A percentile compares a stretch with the other conserved stretches of the same genome.
These are phyloP conservation scores for Xylariales sp. DNA, from an alignment of 2,329 filamentous ascomycete genomes.

Conservation along the genomic window DNA sequence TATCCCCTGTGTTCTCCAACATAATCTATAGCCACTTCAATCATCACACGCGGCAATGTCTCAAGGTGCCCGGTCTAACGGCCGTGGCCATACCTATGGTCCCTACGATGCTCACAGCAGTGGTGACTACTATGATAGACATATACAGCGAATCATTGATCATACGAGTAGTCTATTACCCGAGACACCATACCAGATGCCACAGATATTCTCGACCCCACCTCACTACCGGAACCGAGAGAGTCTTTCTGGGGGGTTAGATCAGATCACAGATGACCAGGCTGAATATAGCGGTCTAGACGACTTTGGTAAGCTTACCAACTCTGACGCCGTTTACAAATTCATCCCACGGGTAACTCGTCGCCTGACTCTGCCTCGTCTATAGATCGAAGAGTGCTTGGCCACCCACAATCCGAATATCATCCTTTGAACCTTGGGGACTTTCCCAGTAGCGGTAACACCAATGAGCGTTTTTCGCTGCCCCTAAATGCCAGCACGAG, in stretches of 20 bases:
- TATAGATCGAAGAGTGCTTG: slow-evolving; percentile 46
- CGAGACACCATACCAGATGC: slow-evolving; percentile 27
- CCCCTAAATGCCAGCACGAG: slow-evolving; percentile 32
- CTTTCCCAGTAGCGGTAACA: slow-evolving; percentile 14
- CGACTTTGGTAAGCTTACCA: slow-evolving; percentile 45
- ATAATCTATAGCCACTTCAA: background rate
- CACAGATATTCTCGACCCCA: slow-evolving; percentile 24
- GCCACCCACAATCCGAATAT: slow-evolving; percentile 32
- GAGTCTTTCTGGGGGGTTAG: slow-evolving; percentile 15
- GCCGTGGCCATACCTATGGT: slow-evolving; percentile 37
- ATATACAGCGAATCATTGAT: slow-evolving; percentile 48
- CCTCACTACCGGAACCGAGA: slow-evolving; percentile 9
- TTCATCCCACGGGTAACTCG: background rate
- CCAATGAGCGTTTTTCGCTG: slow-evolving; percentile 41
- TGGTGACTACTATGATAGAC: slow-evolving; percentile 41
- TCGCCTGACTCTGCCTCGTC: slow-evolving; percentile 5
- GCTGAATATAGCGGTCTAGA: slow-evolving; percentile 40
- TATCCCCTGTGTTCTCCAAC: background rate
- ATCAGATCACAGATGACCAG: slow-evolving; percentile 2
- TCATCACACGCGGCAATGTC: slow-evolving; percentile 39
- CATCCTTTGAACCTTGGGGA: slow-evolving; percentile 6
- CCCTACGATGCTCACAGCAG: slow-evolving; percentile 40
- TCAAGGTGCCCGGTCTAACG: slow-evolving; percentile 24
- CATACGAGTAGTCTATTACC: slow-evolving; percentile 45
- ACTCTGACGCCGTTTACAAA: background rate